phyloP scores from a whole-genome alignment of 2,329 filamentous ascomycete species.

The Hypocreales sp. region DNA sequence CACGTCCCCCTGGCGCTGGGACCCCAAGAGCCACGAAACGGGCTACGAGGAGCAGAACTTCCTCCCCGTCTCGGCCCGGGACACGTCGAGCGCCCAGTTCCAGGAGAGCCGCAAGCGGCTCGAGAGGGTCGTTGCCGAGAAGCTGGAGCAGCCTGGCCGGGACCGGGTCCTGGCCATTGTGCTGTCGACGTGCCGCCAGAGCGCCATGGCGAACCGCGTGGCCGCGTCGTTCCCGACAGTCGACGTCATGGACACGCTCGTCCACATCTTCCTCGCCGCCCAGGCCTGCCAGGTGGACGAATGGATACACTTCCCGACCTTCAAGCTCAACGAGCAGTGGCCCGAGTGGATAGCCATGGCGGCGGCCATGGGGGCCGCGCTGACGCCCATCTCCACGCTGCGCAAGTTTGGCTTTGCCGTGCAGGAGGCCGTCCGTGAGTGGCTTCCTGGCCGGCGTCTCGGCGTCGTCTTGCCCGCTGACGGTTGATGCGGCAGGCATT shows the following conservation, averaged over 20 bases:
- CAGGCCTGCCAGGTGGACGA: conserved; percentile 40
- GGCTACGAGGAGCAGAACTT: conserved; percentile 28
- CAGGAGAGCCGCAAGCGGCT: conserved; percentile 20
- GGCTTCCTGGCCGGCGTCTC: neutral
- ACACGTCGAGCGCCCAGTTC: conserved; percentile 21
- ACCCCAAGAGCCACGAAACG: conserved; percentile 26
- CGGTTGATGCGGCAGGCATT: conserved; percentile 10
- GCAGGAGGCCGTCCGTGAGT: conserved; percentile 33
- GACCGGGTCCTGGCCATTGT: conserved; percentile 52
- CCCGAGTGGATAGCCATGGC: conserved; percentile 46
- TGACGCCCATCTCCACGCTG: conserved; percentile 40
- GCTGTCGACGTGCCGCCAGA: conserved; percentile 38
- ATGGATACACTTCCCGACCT: conserved; percentile 47
- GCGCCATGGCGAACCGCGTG: conserved; percentile 31
- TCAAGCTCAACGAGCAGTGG: conserved; percentile 36
- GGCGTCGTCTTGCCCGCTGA: no score
- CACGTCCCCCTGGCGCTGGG: conserved; percentile 35
- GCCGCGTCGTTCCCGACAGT: conserved; percentile 47
- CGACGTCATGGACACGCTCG: conserved; percentile 42
- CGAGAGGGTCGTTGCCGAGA: conserved; percentile 25
- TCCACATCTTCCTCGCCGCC: conserved; percentile 43
- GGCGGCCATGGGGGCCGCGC: conserved; percentile 42
- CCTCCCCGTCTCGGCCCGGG: conserved; percentile 24
- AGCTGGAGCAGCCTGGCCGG: conserved; percentile 29
- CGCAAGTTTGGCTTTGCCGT: conserved; percentile 44